Evolutionary conservation across 345 rosid genomes (phyloP).

Genomic region (Salix arbutifolia): DNA sequence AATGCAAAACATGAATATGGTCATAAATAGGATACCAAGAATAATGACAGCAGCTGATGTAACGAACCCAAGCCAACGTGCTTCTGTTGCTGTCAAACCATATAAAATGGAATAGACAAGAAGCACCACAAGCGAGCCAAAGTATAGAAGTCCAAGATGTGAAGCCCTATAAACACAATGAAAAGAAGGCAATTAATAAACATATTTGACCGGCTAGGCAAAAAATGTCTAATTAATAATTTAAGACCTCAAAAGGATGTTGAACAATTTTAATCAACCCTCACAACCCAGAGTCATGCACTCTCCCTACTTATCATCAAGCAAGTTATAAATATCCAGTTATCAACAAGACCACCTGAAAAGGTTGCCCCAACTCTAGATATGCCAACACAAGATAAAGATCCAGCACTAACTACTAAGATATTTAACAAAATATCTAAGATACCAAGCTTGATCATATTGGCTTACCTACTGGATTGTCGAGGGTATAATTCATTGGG

Average conservation of each 20-base stretch:
- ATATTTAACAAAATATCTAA: neutral
- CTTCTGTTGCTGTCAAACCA: conserved; percentile 90
- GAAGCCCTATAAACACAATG: conserved; percentile 64
- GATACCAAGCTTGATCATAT: conserved; percentile 7
- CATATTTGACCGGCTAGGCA: neutral
- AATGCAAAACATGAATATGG: conserved; percentile 8
- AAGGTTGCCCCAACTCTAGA: neutral
- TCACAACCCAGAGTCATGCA: conserved; percentile 8
- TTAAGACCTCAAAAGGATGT: neutral
- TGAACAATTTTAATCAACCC: neutral
- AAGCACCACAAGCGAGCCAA: conserved; percentile 79
- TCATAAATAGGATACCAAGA: conserved; percentile 53
- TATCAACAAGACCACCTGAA: neutral
- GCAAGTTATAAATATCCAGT: conserved; percentile 5
- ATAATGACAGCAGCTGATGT: conserved; percentile 93
- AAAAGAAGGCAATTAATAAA: conserved; percentile 1
- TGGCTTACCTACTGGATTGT: conserved; percentile 73
- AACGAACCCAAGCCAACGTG: conserved; percentile 93
- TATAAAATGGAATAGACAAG: conserved; percentile 85
- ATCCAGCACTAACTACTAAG: conserved; percentile 5
- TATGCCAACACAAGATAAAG: neutral
- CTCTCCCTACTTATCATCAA: conserved; percentile 7
- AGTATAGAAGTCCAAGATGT: conserved; percentile 89
- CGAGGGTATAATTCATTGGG: conserved; percentile 93
- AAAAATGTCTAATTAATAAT: neutral